Base-by-base conservation (phyloP, 2,329 filamentous ascomycete species). In the Esteya vermicola region DNA sequence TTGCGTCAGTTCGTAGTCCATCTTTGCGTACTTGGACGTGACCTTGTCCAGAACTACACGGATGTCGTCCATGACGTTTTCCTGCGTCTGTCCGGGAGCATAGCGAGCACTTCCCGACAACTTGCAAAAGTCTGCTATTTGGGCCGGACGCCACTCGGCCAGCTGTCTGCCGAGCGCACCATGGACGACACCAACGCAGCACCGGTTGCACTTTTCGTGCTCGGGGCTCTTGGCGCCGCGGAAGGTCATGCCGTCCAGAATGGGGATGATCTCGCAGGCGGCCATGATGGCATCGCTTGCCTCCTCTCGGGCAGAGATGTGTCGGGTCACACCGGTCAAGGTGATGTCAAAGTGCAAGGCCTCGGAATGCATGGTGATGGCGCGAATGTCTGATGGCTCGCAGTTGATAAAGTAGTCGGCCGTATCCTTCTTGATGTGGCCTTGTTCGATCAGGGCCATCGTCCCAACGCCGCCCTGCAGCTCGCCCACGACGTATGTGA, bases 401-500 rank as follows among this genome's bases (percentile, higher is more conserved):
- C 51, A 52, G 42, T 53, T 52, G 49, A 53, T 47, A 30, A 53
- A 53, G 25, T 46, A 51, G 33, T 49, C 49, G 3, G 45, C 46
- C 23, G 40, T 45, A 7, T 48, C 45, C 18, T 7, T 4, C 10
- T 4, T 19, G 21, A 28, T 14, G 16, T 38, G 48, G 12, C 49
- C 49, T 34, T 51, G 44, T 16, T 47, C 48, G 19, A 53, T 50
- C 19, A 51, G 40, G 7, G 51, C 51, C 42, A 49, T 37, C 1
- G 50, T 53, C 19, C 51, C 50, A 4, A 51, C 50, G 16, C 51
- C 51, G 25, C 51, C 51, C 33, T 53, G 51, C 23, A 53, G 45
- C 42, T 53, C 51, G 21, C 51, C 51, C 16, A 53, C 51, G n/a
- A 52, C 51, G 31, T 49, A 52, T 1, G 51, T 52, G 34, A 52